These are phyloP conservation scores for Pseudogymnoascus pannorum DNA, from an alignment of 2,329 filamentous ascomycete genomes.

Conservation along the genomic window DNA sequence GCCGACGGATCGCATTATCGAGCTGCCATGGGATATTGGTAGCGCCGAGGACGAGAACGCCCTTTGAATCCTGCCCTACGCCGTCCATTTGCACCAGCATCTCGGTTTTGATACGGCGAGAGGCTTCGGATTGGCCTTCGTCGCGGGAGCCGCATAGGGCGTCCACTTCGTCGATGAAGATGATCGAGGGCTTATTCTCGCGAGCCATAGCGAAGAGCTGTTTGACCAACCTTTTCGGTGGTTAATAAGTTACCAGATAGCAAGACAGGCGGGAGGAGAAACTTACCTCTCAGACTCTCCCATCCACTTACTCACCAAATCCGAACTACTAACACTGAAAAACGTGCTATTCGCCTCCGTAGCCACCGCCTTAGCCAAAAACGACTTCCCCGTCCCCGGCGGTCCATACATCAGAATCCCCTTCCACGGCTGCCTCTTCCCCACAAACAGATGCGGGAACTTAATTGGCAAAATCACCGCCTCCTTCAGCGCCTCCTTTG, in stretches of 20 bases:
- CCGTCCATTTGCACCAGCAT: slow-evolving; percentile 99
- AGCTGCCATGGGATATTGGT: slow-evolving; percentile 99
- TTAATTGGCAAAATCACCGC: slow-evolving; percentile 97
- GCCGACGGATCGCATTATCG: slow-evolving; percentile 87
- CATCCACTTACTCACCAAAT: slow-evolving; percentile 99
- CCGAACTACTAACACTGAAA: slow-evolving; percentile 95
- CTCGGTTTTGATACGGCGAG: slow-evolving; percentile 95
- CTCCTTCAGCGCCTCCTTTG: slow-evolving; percentile 96
- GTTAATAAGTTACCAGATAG: background rate
- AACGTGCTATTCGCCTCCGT: slow-evolving; percentile 99
- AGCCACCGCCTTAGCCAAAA: slow-evolving; percentile 92
- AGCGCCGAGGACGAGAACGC: slow-evolving; percentile 87
- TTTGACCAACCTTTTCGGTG: slow-evolving; percentile 60
- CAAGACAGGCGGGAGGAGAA: slow-evolving; percentile 12
- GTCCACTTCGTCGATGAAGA: slow-evolving; percentile 98
- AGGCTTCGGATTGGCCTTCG: slow-evolving; percentile 96
- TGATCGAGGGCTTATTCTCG: slow-evolving; percentile 96
- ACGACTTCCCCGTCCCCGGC: slow-evolving; percentile 95
- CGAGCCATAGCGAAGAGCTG: slow-evolving; percentile 96
- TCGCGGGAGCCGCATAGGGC: slow-evolving; percentile 86
- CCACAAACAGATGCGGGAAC: slow-evolving; percentile 92
- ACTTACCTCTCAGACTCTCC: slow-evolving; percentile 90
- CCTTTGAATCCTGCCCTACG: slow-evolving; percentile 90
- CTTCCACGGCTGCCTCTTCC: slow-evolving; percentile 97
- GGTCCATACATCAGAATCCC: slow-evolving; percentile 94